Evolutionary conservation across 257 asterid genomes (phyloP).

Genomic region (Capsicum chinense): DNA sequence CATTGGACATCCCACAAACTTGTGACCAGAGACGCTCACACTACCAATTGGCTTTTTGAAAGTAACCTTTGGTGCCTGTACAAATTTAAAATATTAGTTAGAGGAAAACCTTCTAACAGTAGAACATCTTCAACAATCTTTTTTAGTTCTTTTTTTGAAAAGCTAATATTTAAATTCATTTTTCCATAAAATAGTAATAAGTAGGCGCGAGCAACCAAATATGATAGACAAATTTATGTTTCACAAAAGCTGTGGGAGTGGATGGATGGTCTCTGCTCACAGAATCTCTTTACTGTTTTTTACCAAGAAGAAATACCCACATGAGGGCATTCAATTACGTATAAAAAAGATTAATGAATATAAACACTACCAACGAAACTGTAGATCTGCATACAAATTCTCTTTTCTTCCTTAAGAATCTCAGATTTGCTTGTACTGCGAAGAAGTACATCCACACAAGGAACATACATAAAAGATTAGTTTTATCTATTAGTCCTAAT

Average conservation of each 20-base stretch:
- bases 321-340: neutral
- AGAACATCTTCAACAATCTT: neutral
- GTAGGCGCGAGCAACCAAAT: neutral
- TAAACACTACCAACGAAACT: neutral
- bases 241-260: neutral
- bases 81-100: neutral
- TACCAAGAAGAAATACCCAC: neutral
- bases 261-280: neutral
- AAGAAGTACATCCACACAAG: constrained; percentile 6
- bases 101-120: neutral
- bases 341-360: neutral
- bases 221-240: neutral
- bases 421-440: neutral
- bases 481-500: neutral
- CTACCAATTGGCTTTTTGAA: constrained; percentile 97
- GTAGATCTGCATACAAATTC: constrained; percentile 13
- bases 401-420: neutral
- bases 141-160: neutral
- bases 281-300: neutral
- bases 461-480: neutral
- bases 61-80: constrained; percentile 89
- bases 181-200: neutral
- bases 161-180: neutral
- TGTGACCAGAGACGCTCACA: constrained; percentile 95
- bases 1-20: constrained; percentile 98